phyloP scores from a whole-genome alignment of 2,329 filamentous ascomycete genomes.

The Neonectria neomacrospora region DNA sequence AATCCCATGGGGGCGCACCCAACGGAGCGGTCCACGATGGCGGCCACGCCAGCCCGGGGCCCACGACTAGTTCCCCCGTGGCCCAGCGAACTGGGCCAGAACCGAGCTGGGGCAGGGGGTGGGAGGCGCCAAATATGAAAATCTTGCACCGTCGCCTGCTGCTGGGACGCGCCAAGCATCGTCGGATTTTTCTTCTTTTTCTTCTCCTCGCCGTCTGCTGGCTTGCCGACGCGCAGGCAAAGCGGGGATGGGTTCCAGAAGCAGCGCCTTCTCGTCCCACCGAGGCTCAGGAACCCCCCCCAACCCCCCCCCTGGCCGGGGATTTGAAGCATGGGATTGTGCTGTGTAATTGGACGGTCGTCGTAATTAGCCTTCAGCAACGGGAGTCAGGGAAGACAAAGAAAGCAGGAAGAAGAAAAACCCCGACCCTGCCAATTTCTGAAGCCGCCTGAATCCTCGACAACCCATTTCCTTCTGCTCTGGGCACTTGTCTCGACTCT shows the following conservation, averaged over 20 bases:
- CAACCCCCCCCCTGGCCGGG: slow-evolving; percentile 19
- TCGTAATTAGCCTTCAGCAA: slow-evolving; percentile 13
- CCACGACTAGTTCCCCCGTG: slow-evolving; percentile 39
- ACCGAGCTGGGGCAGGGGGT: slow-evolving; percentile 31
- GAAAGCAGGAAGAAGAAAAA: not conserved
- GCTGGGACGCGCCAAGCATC: slow-evolving; percentile 27
- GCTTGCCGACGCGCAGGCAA: slow-evolving; percentile 23
- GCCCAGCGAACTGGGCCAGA: slow-evolving; percentile 36
- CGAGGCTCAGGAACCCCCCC: slow-evolving; percentile 22
- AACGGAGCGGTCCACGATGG: slow-evolving; percentile 44
- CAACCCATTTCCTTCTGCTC: slow-evolving; percentile 10
- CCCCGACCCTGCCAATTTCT: not conserved
- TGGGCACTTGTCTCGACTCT: not conserved
- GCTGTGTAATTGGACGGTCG: not conserved
- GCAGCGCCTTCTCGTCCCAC: slow-evolving; percentile 21
- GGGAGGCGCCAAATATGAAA: slow-evolving; percentile 17
- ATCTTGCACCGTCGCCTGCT: slow-evolving; percentile 20
- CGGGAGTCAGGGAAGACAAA: not conserved
- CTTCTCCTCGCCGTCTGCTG: slow-evolving; percentile 19
- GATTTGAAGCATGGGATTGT: slow-evolving; percentile 10
- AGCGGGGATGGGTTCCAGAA: slow-evolving; percentile 41
- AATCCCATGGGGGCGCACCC: slow-evolving; percentile 33
- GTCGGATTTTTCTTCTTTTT: slow-evolving; percentile 30
- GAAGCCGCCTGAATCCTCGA: slow-evolving; percentile 17
- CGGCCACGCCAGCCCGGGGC: slow-evolving; percentile 34